Conservation (phyloP, 257 asterid species). For the Vinca minor region DNA sequence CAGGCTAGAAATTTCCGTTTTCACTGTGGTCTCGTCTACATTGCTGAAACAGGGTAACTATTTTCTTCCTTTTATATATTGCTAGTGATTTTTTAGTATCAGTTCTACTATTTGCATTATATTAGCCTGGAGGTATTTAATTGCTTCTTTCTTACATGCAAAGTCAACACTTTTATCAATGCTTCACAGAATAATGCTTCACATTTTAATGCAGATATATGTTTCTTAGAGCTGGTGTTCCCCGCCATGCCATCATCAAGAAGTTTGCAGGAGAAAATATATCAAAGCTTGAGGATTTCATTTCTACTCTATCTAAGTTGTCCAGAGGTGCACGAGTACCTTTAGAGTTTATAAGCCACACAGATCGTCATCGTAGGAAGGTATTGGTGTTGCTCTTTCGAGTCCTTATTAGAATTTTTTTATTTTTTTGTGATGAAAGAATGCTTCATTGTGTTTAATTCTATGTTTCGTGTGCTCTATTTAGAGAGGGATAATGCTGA, state of each 20-base stretch:
- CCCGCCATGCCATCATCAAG: constrained; percentile 91
- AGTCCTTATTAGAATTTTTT: background rate
- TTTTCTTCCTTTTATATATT: constrained; percentile 6
- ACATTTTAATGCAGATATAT: constrained; percentile 53
- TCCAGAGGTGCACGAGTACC: constrained; percentile 96
- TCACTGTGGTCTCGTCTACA: constrained; percentile 91
- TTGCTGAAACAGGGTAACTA: constrained; percentile 90
- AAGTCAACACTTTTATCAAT: constrained; percentile 6
- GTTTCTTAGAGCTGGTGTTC: constrained; percentile 94
- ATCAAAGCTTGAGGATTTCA: constrained; percentile 69
- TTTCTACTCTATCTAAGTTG: constrained; percentile 66
- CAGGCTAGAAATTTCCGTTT: constrained; percentile 99
- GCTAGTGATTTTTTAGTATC: constrained; percentile 1
- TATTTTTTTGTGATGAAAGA: too few species aligned
- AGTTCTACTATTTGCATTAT: constrained; percentile 4
- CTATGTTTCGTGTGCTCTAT: background rate
- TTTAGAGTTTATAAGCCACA: constrained; percentile 69
- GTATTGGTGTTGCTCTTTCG: constrained; percentile 33
- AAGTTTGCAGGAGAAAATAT: constrained; percentile 94
- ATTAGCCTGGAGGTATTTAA: background rate
- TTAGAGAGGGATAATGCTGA: too few species aligned
- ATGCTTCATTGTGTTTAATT: background rate
- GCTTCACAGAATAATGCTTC: constrained; percentile 7
- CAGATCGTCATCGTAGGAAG: constrained; percentile 94
- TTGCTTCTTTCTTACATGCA: background rate